Evolutionary conservation across 2,329 filamentous ascomycete genomes (phyloP), one percentile per base, ranked within the genome.

Genomic region (Elsinoe perseae): DNA sequence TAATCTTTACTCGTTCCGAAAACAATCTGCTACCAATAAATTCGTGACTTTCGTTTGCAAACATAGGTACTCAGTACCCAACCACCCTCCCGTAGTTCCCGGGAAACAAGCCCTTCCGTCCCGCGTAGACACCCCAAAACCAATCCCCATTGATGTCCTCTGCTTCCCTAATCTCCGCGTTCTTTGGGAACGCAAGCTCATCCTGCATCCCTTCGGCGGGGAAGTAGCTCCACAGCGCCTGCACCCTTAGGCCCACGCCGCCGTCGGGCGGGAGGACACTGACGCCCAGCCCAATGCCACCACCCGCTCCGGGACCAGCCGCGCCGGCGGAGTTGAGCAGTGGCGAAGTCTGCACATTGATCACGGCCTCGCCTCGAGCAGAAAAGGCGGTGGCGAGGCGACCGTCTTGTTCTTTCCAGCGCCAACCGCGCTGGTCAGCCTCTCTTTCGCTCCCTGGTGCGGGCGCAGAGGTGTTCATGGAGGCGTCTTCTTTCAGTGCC

Each of bases 81-180:
- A 60, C 73, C 25, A 83, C 65, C 61, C 74, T 75, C 23, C 90
- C 87, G 76, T 92, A 92, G 6, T 82, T 80, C 5, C 84, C 84
- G 3, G 91, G 91, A 66, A 96, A 95, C 61, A 96, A 64, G 0
- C 89, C 91, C 63, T 82, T 84, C 21, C 73, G 75, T 0, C 89
- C 90, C 72, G 89, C 90, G 75, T 95, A 96, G 25, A 83, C 83
- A 0, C 92, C 92, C 73, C 85, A 86, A 65, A 80, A 90, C 91
- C 91, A 97, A 68, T 95, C 90, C 16, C 85, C 87, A 68, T 95
- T 95, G 48, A 95, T 82, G 69, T 93, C 87, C 68, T 92, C 86
- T 34, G 86, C 82, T 73, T 97, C 92, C 5, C 79, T 78, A 12
- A 97, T 80, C 69, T 93, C 87, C 0, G 91, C 90, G 8, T 87